Percentiles rank a stretch among this genome's conserved stretches.
Evolutionary conservation across 2,329 filamentous ascomycete genomes (phyloP).

Genomic region (Ceratocystis harringtonii): DNA sequence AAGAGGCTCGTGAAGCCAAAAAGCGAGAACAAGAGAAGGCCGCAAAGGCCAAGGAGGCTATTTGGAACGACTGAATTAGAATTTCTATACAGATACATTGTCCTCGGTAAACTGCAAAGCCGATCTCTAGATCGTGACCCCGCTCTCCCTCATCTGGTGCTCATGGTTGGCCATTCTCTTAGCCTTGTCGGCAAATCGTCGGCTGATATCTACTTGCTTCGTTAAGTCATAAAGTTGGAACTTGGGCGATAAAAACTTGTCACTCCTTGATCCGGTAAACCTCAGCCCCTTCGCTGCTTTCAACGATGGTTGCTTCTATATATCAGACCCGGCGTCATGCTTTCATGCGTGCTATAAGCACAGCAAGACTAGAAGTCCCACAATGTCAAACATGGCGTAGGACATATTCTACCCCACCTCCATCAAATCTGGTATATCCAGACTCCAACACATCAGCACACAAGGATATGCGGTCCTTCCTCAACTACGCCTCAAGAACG

Average conservation of each 20-base stretch:
- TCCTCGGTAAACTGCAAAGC: too few relatives aligned
- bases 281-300: neutral
- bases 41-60: conserved; percentile 62
- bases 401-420: conserved; percentile 4
- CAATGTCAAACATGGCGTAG: neutral
- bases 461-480: conserved; percentile 47
- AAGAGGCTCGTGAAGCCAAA: conserved; percentile 55
- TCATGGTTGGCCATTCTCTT: neutral
- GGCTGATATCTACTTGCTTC: neutral
- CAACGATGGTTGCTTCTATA: neutral
- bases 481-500: conserved; percentile 44
- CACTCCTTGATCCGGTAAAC: neutral
- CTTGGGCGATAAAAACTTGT: neutral
- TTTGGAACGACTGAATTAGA: conserved; percentile 63
- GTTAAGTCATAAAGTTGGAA: neutral
- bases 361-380: neutral
- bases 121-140: neutral
- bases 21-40: conserved; percentile 45
- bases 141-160: neutral
- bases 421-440: conserved; percentile 11
- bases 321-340: neutral
- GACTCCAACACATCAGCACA: conserved; percentile 28
- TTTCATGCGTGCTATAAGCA: neutral
- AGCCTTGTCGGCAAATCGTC: neutral
- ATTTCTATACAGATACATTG: neutral